A percentile compares a stretch with the other conserved stretches of the same genome.
phyloP scores from a whole-genome alignment of 495 filamentous ascomycete genomes.

The Neurospora sp. region DNA sequence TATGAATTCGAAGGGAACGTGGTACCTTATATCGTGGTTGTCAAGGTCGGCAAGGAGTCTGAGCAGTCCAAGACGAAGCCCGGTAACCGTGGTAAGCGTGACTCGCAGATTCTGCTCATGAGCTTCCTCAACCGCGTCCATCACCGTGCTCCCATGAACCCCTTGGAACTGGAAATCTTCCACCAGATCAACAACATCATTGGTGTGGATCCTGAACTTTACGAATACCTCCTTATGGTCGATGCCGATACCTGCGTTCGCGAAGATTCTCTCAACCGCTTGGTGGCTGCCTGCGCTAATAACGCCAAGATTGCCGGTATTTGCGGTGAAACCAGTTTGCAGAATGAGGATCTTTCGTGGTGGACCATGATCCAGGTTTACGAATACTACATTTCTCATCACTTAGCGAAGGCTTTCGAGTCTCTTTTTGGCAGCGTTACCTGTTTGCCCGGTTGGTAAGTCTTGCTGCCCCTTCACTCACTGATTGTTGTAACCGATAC shows the following conservation, averaged over 20 bases:
- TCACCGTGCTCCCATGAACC: slow-evolving; percentile 85
- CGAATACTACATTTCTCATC: slow-evolving; percentile 95
- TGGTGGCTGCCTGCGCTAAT: slow-evolving; percentile 88
- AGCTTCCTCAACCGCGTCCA: slow-evolving; percentile 97
- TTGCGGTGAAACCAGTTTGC: slow-evolving; percentile 91
- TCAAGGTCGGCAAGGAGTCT: slow-evolving; percentile 95
- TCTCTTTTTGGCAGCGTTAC: slow-evolving; percentile 92
- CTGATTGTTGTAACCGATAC: slow-evolving; percentile 4
- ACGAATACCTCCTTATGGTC: slow-evolving; percentile 96
- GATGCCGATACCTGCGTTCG: slow-evolving; percentile 94
- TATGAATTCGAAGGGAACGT: slow-evolving; percentile 98
- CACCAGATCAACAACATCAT: slow-evolving; percentile 99
- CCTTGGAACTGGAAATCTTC: slow-evolving; percentile 94
- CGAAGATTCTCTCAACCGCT: slow-evolving; percentile 83
- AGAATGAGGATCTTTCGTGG: slow-evolving; percentile 90
- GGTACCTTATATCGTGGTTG: slow-evolving; percentile 89
- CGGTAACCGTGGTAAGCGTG: slow-evolving; percentile 95
- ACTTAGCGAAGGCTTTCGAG: slow-evolving; percentile 89
- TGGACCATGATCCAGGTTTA: slow-evolving; percentile 99
- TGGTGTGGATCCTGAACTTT: slow-evolving; percentile 92
- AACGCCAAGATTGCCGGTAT: slow-evolving; percentile 95
- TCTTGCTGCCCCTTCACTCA: slow-evolving; percentile 9
- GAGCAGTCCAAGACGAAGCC: slow-evolving; percentile 88
- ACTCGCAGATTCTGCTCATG: slow-evolving; percentile 78
- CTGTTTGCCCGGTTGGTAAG: slow-evolving; percentile 97